Evolutionary conservation across 2,329 filamentous ascomycete genomes (phyloP), one percentile per base, ranked within the genome.

Genomic region (Fusarium guadeloupense): DNA sequence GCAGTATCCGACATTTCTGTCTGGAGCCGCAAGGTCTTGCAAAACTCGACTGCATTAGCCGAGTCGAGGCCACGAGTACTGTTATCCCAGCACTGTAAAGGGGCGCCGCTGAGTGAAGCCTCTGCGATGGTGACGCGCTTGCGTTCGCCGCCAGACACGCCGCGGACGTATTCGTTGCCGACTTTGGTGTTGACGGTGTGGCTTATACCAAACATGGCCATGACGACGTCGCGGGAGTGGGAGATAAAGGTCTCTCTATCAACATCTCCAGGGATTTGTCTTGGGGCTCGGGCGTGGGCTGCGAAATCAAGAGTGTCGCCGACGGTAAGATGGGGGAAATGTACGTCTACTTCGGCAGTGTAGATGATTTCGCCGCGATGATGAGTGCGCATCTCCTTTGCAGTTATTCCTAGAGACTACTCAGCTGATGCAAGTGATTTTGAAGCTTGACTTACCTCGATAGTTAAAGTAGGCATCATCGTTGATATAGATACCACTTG

Each of bases 311-410:
- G 79, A 0, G 91, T 93, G 66, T 93, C 87, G 45, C 89, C 89
- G 13, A 93, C 90, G 4, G 84, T 87, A 66, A 93, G 77, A 74
- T 87, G 84, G 5, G 89, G 89, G 68, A 92, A 92, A 74, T 92
- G 89, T 4, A 89, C 87, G 71, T 94, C 91, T 26, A 90, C 88
- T 75, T 93, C 91, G 51, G 90, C 89, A 0, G 89, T 92, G 76
- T 93, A 94, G 71, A 94, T 93, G 53, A 89, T 89, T 75, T 94
- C 91, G 50, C 91, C 91, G 17, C 89, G 86, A 76, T 69, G 67
- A 9, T 58, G 54, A 4, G 54, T 45, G 25, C 69, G 66, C 66
- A 69, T 69, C 34, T 67, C 64, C 6, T 63, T 35, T 10, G 64
- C 61, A 7, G 64, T 42, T 21, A 67, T 67, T 7, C 64, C 64